Evolutionary conservation across 129 eudicot species (phyloP).

Genomic region (Oenanthe sinensis): DNA sequence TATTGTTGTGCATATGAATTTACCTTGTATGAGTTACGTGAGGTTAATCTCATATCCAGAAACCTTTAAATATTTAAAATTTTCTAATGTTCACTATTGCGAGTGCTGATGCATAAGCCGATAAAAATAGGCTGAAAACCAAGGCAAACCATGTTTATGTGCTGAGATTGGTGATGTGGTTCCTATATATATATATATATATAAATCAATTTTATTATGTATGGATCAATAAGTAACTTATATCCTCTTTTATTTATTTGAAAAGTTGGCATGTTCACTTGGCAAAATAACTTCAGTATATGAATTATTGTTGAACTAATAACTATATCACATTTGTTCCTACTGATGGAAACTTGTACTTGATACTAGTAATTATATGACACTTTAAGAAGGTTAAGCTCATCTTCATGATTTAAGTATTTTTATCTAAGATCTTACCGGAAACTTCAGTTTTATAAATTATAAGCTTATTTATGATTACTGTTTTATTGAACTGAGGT

Average conservation of each 20-base stretch:
- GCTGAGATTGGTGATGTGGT: too few relatives aligned
- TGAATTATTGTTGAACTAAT: neutral
- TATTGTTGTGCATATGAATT: neutral
- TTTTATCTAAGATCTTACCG: neutral
- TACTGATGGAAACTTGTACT: neutral
- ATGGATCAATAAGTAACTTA: too few relatives aligned
- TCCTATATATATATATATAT: too few relatives aligned
- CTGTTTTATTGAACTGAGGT: neutral
- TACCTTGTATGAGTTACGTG: neutral
- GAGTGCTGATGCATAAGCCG: neutral
- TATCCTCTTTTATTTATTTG: too few relatives aligned
- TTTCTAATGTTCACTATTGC: neutral
- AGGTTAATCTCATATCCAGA: neutral
- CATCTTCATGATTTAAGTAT: neutral
- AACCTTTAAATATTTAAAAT: neutral
- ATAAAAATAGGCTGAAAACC: too few relatives aligned
- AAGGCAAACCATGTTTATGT: too few relatives aligned
- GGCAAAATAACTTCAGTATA: neutral
- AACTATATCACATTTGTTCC: neutral
- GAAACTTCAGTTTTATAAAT: neutral
- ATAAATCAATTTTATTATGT: too few relatives aligned
- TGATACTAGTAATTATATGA: neutral
- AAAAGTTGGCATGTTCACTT: too few relatives aligned
- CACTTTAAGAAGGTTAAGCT: neutral
- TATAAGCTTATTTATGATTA: neutral